Conservation (phyloP, 305 asterid species). For the Fraxinus greggii region DNA sequence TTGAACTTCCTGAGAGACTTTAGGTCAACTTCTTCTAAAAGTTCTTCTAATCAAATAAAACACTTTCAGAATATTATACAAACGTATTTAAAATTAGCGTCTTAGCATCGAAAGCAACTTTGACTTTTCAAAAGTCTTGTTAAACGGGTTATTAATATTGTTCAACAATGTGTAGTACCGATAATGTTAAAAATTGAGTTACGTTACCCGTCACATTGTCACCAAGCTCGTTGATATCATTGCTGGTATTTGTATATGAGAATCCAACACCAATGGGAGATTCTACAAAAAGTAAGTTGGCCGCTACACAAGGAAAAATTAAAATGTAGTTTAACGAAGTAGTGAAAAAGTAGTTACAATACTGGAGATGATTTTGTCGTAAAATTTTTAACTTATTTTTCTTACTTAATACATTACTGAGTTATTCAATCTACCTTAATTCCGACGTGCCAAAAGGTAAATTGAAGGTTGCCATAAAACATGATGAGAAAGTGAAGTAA, state of each 20-base stretch:
- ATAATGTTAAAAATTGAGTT: not conserved
- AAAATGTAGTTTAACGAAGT: not conserved
- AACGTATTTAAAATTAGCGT: no score
- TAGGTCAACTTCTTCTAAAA: no score
- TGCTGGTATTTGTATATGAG: conserved; percentile 70
- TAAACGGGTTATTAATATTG: not conserved
- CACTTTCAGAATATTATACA: no score
- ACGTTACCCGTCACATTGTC: conserved; percentile 54
- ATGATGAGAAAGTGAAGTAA: not conserved
- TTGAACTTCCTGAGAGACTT: not conserved
- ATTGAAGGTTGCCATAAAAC: not conserved
- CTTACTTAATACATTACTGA: not conserved
- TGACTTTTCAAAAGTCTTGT: not conserved
- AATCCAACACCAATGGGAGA: conserved; percentile 87
- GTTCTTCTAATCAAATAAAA: no score
- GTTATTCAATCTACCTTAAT: not conserved
- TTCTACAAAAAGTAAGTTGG: conserved; percentile 69
- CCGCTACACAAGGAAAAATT: conserved; percentile 33
- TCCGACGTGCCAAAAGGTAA: not conserved
- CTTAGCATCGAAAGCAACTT: not conserved
- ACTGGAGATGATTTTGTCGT: not conserved
- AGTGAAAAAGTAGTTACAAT: not conserved
- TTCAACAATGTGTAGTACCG: not conserved
- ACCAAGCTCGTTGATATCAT: conserved; percentile 56
- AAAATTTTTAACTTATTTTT: not conserved